A percentile compares a stretch with the other conserved stretches of the same genome.
phyloP scores from a whole-genome alignment of 2,329 filamentous ascomycete species.

The Fusarium zealandicum region DNA sequence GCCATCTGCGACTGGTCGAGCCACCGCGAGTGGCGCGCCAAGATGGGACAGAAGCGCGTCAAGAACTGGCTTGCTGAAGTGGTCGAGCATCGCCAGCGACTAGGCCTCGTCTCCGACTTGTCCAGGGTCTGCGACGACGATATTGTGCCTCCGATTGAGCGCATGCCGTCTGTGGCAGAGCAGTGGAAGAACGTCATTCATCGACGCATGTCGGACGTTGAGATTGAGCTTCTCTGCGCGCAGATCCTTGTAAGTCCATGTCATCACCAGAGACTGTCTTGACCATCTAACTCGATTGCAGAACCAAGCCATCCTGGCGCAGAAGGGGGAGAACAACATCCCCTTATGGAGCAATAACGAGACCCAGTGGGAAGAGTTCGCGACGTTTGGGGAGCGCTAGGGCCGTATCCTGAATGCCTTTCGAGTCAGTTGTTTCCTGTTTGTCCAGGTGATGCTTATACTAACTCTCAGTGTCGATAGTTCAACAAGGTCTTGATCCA shows the following conservation, averaged over 20 bases:
- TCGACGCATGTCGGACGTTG: conserved; percentile 24
- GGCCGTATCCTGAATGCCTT: conserved; percentile 34
- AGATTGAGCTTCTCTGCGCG: conserved; percentile 34
- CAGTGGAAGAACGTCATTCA: conserved; percentile 38
- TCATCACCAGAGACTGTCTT: rapidly evolving
- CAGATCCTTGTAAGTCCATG: conserved; percentile 20
- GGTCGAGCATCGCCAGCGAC: not conserved
- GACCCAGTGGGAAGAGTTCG: conserved; percentile 37
- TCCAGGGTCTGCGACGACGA: conserved; percentile 16
- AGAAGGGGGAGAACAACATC: conserved; percentile 29
- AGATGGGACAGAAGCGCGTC: conserved; percentile 22
- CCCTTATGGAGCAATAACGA: conserved; percentile 36
- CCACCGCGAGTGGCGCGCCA: conserved; percentile 28
- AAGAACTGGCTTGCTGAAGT: conserved; percentile 20
- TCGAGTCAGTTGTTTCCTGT: conserved; percentile 8
- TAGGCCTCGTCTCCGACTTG: conserved; percentile 4
- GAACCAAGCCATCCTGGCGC: conserved; percentile 28
- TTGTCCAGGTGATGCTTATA: rapidly evolving
- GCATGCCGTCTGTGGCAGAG: conserved; percentile 19
- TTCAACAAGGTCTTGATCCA: conserved; percentile 37
- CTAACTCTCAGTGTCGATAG: conserved; percentile 7
- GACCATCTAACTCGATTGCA: not conserved
- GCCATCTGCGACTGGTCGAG: conserved; percentile 34
- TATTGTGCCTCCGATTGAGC: conserved; percentile 14
- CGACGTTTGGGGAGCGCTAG: conserved; percentile 38